Conservation (phyloP, 202 grass and related monocot genomes). For the Musa balbisiana region DNA sequence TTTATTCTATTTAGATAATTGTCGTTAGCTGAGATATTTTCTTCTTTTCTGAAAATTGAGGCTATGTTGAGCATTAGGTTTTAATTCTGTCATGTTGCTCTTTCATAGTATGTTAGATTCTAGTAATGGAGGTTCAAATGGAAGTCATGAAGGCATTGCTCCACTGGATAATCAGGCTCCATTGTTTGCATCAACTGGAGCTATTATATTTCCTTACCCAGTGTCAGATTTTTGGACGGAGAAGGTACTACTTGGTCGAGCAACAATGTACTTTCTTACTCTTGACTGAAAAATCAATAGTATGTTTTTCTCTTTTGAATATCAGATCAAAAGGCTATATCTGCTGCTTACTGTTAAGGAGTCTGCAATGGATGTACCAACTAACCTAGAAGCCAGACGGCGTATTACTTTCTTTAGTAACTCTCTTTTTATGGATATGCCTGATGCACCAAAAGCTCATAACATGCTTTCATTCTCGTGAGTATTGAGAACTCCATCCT, state of each 20-base stretch:
- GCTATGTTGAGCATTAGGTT: too few relatives aligned
- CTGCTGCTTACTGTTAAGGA: slow-evolving; percentile 84
- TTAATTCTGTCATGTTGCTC: slow-evolving; percentile 2
- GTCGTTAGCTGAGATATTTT: not conserved
- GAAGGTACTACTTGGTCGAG: slow-evolving; percentile 38
- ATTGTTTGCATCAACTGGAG: slow-evolving; percentile 68
- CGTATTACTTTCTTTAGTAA: slow-evolving; percentile 91
- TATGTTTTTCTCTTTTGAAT: slow-evolving; percentile 1
- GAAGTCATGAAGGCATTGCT: slow-evolving; percentile 36
- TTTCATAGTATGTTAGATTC: slow-evolving; percentile 67
- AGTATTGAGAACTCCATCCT: slow-evolving; percentile 16
- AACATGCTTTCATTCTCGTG: slow-evolving; percentile 95
- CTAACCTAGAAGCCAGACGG: slow-evolving; percentile 81
- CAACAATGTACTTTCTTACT: not conserved
- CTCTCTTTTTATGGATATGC: slow-evolving; percentile 98
- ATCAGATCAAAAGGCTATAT: slow-evolving; percentile 76
- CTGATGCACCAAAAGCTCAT: slow-evolving; percentile 87
- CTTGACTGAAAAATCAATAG: not conserved
- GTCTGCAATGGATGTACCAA: slow-evolving; percentile 92
- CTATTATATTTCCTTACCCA: slow-evolving; percentile 70
- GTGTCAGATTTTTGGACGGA: slow-evolving; percentile 69
- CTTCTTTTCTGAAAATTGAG: not conserved
- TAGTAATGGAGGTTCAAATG: slow-evolving; percentile 56
- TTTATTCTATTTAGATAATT: not conserved
- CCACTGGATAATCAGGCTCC: slow-evolving; percentile 47